A percentile compares a stretch with the other conserved stretches of the same genome.
Evolutionary conservation across 768 basidiomycete species (phyloP).

Genomic region (Psilocybe subaeruginosa): DNA sequence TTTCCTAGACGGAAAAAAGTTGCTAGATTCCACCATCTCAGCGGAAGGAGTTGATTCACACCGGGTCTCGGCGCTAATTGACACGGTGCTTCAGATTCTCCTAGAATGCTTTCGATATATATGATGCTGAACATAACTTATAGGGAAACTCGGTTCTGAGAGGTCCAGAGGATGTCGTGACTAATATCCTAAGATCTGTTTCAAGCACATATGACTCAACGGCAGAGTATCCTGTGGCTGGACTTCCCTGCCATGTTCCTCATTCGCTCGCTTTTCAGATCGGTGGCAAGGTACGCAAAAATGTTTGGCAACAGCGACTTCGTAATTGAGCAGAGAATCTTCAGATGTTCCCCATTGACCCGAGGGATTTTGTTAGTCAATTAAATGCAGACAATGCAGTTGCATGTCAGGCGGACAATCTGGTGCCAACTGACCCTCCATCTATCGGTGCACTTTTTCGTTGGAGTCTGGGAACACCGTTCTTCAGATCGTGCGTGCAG

Average conservation of each 20-base stretch:
- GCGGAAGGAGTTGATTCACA: slow-evolving; percentile 32
- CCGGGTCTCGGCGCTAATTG: slow-evolving; percentile 60
- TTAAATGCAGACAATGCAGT: slow-evolving; percentile 33
- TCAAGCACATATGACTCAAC: slow-evolving; percentile 37
- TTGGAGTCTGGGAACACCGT: slow-evolving; percentile 77
- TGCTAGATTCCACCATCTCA: slow-evolving; percentile 56
- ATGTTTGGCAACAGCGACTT: background rate
- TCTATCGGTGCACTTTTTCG: slow-evolving; percentile 53
- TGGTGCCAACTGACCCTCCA: slow-evolving; percentile 67
- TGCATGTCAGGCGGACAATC: slow-evolving; percentile 54
- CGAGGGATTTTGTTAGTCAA: slow-evolving; percentile 65
- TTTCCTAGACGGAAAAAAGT: slow-evolving; percentile 59
- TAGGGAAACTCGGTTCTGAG: slow-evolving; percentile 76
- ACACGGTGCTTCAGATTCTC: slow-evolving; percentile 47
- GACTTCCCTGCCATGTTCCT: slow-evolving; percentile 53
- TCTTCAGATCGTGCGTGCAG: slow-evolving; percentile 69
- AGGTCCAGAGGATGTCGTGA: slow-evolving; percentile 69
- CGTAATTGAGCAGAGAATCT: background rate
- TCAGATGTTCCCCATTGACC: slow-evolving; percentile 67
- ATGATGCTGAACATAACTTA: background rate
- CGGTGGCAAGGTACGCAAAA: slow-evolving; percentile 48
- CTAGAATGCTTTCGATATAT: background rate
- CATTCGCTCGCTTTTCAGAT: slow-evolving; percentile 66
- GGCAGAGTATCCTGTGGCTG: slow-evolving; percentile 24
- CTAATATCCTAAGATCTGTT: slow-evolving; percentile 42